Conservation (phyloP, 768 basidiomycete genomes). For the Saitozyma podzolica region DNA sequence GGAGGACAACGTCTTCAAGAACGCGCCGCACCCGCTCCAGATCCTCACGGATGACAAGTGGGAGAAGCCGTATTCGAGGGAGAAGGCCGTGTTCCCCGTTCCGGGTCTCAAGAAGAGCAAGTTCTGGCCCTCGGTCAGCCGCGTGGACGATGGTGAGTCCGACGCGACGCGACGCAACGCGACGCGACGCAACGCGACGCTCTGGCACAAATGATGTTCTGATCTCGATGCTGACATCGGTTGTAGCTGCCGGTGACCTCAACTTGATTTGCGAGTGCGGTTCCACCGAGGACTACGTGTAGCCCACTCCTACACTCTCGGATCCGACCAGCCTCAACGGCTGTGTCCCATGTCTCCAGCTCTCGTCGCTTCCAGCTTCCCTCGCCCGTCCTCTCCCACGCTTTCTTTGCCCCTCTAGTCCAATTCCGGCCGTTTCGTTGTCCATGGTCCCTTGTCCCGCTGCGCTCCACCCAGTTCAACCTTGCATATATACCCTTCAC, state of each 20-base stretch:
- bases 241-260: slow-evolving; percentile 77
- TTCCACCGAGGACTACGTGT: slow-evolving; percentile 53
- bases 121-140: slow-evolving; percentile 92
- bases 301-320: neutral
- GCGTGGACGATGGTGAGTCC: slow-evolving; percentile 85
- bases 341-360: neutral
- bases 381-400: neutral
- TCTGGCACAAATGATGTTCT: neutral
- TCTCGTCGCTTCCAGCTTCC: neutral
- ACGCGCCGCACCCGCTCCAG: slow-evolving; percentile 87
- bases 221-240: slow-evolving; percentile 45
- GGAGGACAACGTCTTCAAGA: slow-evolving; percentile 88
- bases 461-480: too few relatives aligned
- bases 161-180: neutral
- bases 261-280: slow-evolving; percentile 65
- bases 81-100: slow-evolving; percentile 86
- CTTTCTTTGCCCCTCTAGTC: too few relatives aligned
- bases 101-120: slow-evolving; percentile 81
- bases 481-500: too few relatives aligned
- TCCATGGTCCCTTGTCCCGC: too few relatives aligned
- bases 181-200: neutral
- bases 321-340: slow-evolving; percentile 3
- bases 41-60: slow-evolving; percentile 76
- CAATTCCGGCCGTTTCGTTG: too few relatives aligned
- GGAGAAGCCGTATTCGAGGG: slow-evolving; percentile 90